Base-by-base conservation (phyloP, 139 green algal genomes). In the Chlorella sorokiniana region DNA sequence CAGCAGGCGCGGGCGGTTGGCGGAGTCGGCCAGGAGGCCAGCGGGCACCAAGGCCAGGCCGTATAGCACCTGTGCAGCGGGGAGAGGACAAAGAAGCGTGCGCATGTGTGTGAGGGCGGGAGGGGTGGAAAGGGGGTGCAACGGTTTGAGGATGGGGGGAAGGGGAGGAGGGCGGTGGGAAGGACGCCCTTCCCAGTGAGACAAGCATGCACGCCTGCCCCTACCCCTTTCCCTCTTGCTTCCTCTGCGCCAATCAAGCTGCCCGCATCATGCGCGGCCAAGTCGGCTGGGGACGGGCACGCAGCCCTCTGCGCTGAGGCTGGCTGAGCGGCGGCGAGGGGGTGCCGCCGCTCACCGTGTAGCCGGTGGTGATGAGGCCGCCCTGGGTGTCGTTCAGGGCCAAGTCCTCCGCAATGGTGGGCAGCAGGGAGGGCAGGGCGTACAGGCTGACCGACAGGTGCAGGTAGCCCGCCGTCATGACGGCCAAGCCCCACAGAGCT, bases 401-500 rank as follows among this genome's bases (percentile, higher is more conserved):
- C 37, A 97, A 78, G 52, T 95, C 92, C 18, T 85, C 81, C 9
- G 84, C 87, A 76, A 97, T 94, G 79, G 94, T 88, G 3, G 94
- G 94, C 69, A 97, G 78, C 84, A 97, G 84, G 1, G 91, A 88
- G 33, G 94, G 94, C 54, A 97, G 78, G 16, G 86, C 89, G 84
- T 93, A 97, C 25, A 88, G 86, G 10, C 84, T 91, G 22, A 90
- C 93, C 4, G 92, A 93, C 74, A 95, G 91, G 84, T 96, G 94
- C 16, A 97, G 79, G 65, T 96, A 96, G 9, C 87, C 87, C 1
- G 95, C 23, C 22, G 69, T 85, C 16, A 96, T 80, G 4, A 97
- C 81, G 16, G 88, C 41, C 61, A 97, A 76, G 6, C 86, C 89
- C 91, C 91, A 96, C 4, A 95, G 52, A 23, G 90, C 91, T 29